Evolutionary conservation across 176 grass and related monocot genomes (phyloP).

Genomic region (Elaeis guineensis): DNA sequence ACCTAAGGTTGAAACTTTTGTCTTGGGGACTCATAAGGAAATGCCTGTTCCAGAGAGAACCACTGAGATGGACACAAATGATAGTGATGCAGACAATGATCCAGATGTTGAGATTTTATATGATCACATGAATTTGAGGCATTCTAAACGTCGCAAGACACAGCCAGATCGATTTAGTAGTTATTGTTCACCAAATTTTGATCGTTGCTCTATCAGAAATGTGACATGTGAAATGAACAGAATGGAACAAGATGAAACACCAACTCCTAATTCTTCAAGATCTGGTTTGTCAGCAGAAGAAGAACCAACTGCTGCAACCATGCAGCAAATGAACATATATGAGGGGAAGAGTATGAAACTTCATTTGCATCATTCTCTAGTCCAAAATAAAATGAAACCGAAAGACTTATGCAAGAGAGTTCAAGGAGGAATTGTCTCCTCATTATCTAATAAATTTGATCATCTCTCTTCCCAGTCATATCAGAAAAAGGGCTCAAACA

Average conservation of each 20-base stretch:
- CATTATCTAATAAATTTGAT: slow-evolving; percentile 10
- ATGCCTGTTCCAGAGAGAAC: slow-evolving; percentile 6
- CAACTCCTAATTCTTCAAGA: neutral
- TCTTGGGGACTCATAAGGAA: neutral
- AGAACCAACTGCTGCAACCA: slow-evolving; percentile 7
- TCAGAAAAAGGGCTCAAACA: slow-evolving; percentile 30
- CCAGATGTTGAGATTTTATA: slow-evolving; percentile 46
- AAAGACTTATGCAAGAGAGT: neutral
- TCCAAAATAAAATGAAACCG: slow-evolving; percentile 28
- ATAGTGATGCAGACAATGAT: slow-evolving; percentile 19
- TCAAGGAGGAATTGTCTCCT: slow-evolving; percentile 8
- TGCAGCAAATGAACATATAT: slow-evolving; percentile 15
- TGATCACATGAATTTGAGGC: slow-evolving; percentile 54
- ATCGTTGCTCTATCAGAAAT: slow-evolving; percentile 26
- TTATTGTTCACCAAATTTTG: slow-evolving; percentile 49
- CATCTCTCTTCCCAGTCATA: slow-evolving; percentile 17
- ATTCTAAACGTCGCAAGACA: slow-evolving; percentile 60
- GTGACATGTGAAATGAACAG: neutral
- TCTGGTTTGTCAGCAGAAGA: slow-evolving; percentile 22
- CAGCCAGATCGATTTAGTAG: slow-evolving; percentile 49
- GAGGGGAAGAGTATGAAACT: slow-evolving; percentile 18
- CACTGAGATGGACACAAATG: slow-evolving; percentile 4
- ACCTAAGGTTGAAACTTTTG: slow-evolving; percentile 27
- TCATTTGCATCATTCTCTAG: slow-evolving; percentile 19
- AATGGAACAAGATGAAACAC: slow-evolving; percentile 11